Percentiles rank a stretch among this genome's conserved stretches.
phyloP scores from a whole-genome alignment of 495 filamentous ascomycete species.

The Talaromyces wortmannii region DNA sequence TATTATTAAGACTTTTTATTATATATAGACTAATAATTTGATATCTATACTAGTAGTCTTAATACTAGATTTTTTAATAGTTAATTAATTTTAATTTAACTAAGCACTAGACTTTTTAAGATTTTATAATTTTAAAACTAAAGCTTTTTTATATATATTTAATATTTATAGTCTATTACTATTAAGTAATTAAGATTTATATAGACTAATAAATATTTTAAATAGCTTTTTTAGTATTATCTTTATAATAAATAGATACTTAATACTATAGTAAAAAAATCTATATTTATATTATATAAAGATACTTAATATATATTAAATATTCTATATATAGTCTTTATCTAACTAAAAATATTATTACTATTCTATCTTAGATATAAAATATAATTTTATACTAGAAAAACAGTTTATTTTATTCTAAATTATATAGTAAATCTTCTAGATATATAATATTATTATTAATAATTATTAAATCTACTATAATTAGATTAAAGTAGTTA shows the following conservation, averaged over 20 bases:
- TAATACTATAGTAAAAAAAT: neutral
- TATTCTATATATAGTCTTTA: neutral
- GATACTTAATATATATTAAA: neutral
- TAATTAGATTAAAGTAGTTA: neutral
- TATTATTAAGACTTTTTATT: neutral
- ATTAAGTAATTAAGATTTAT: neutral
- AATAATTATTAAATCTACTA: neutral
- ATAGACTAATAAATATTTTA: neutral
- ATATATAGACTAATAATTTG: neutral
- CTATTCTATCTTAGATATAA: neutral
- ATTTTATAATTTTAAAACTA: neutral
- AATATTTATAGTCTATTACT: neutral
- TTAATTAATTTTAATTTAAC: no score
- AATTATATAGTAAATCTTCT: neutral
- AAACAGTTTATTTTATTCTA: neutral
- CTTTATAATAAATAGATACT: neutral
- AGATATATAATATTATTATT: conserved; percentile 1
- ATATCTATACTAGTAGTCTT: neutral
- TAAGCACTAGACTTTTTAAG: no score
- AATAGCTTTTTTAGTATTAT: neutral
- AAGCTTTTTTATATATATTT: neutral
- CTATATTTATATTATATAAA: conserved; percentile 1
- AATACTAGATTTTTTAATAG: no score
- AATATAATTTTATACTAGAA: neutral
- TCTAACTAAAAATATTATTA: neutral